Evolutionary conservation across 1,139 yeast genomes (phyloP).

Genomic region (Magnusiomyces paraingens): DNA sequence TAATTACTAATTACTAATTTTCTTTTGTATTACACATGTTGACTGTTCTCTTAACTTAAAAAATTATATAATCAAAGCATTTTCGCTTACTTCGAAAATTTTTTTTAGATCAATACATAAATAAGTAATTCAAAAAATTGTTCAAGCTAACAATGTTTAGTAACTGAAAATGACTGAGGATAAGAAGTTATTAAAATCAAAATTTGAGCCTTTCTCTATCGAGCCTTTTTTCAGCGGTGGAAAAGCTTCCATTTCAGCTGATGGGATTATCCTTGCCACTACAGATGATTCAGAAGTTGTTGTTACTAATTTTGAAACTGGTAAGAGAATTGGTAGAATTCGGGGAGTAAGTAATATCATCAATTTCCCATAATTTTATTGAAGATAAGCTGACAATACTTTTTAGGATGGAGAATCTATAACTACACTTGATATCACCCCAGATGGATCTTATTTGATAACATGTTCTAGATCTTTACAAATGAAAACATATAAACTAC

Average conservation of each 20-base stretch:
- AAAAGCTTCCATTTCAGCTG: conserved; percentile 62
- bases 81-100: no score
- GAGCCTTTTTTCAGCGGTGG: conserved; percentile 85
- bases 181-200: conserved; percentile 28
- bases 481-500: conserved; percentile 54
- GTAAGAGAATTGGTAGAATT: conserved; percentile 51
- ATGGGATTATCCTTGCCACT: conserved; percentile 69
- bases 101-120: no score
- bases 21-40: no score
- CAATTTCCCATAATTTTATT: background rate
- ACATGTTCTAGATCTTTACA: conserved; percentile 81
- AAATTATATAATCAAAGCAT: no score
- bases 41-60: no score
- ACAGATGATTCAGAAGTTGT: conserved; percentile 69
- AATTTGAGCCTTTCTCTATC: conserved; percentile 43
- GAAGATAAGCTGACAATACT: background rate
- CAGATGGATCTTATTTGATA: conserved; percentile 65
- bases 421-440: conserved; percentile 68
- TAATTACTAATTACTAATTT: no score
- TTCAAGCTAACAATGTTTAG: background rate
- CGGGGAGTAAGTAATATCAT: conserved; percentile 42
- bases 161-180: background rate
- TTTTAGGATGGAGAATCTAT: conserved; percentile 64
- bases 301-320: conserved; percentile 55
- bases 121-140: background rate